Evolutionary conservation across 2,329 filamentous ascomycete species (phyloP).

Genomic region (Fusarium tricinctum): DNA sequence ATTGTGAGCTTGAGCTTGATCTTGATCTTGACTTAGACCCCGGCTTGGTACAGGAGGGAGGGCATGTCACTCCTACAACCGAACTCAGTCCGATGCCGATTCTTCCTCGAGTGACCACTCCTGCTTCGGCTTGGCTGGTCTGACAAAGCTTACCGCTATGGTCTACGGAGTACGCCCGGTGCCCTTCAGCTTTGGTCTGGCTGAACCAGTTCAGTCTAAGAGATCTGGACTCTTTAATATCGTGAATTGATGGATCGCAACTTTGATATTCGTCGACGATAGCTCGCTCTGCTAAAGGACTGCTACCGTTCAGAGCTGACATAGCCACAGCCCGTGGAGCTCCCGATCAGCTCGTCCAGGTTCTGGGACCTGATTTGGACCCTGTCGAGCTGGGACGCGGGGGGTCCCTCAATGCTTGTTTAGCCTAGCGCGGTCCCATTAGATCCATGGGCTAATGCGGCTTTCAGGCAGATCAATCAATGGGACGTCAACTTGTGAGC

Average conservation of each 20-base stretch:
- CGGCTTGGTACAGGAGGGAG: slow-evolving; percentile 34
- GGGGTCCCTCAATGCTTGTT: slow-evolving; percentile 25
- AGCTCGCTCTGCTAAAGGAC: too few relatives aligned
- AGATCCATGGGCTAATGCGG: slow-evolving; percentile 45
- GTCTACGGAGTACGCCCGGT: neutral
- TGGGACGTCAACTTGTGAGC: slow-evolving; percentile 2
- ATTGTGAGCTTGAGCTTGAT: slow-evolving; percentile 23
- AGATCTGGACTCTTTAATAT: slow-evolving; percentile 7
- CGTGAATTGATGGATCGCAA: slow-evolving; percentile 17
- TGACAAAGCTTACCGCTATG: slow-evolving; percentile 11
- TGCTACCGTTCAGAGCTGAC: neutral
- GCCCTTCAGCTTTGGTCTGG: slow-evolving; percentile 1
- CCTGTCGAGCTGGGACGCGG: slow-evolving; percentile 47
- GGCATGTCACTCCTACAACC: slow-evolving; percentile 34
- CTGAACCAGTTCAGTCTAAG: neutral
- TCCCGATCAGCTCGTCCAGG: slow-evolving; percentile 47
- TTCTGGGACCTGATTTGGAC: slow-evolving; percentile 41
- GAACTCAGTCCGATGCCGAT: slow-evolving; percentile 16
- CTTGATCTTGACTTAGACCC: slow-evolving; percentile 33
- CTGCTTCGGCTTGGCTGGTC: slow-evolving; percentile 12
- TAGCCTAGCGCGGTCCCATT: slow-evolving; percentile 39
- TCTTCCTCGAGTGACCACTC: slow-evolving; percentile 13
- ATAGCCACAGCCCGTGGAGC: slow-evolving; percentile 42
- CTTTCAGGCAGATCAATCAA: slow-evolving; percentile 47
- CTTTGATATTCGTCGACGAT: neutral